Evolutionary conservation across 176 grass and related monocot genomes (phyloP).

Genomic region (Triticum urartu): DNA sequence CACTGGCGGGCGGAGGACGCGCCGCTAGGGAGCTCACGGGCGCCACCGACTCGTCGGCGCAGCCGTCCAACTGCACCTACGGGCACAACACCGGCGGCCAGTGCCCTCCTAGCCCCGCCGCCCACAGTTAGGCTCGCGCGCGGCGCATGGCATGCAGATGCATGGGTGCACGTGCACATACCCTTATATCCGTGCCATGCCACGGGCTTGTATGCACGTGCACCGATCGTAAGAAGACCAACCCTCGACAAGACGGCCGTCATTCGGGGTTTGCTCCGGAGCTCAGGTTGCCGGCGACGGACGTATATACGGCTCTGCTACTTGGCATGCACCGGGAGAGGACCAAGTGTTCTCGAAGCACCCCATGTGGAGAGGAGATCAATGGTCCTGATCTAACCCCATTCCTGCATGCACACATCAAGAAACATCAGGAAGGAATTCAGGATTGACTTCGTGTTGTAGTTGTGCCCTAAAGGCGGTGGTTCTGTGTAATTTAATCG

Average conservation of each 20-base stretch:
- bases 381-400: no score
- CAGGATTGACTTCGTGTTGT: no score
- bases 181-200: background rate
- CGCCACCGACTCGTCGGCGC: conserved; percentile 27
- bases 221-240: background rate
- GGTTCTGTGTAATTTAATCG: no score
- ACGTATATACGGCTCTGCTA: no score
- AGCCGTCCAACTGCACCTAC: conserved; percentile 53
- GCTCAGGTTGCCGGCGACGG: no score
- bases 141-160: background rate
- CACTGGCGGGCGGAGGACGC: background rate
- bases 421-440: no score
- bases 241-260: background rate
- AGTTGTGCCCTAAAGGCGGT: no score
- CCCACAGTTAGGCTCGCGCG: background rate
- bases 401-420: no score
- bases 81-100: conserved; percentile 31
- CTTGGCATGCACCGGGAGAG: no score
- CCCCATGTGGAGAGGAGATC: no score
- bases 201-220: background rate
- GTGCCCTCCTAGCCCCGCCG: conserved; percentile 7
- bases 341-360: no score
- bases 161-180: background rate
- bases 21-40: background rate
- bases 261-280: no score